Base-by-base conservation (phyloP, 2,329 filamentous ascomycete species). In the Phoma sp. region DNA sequence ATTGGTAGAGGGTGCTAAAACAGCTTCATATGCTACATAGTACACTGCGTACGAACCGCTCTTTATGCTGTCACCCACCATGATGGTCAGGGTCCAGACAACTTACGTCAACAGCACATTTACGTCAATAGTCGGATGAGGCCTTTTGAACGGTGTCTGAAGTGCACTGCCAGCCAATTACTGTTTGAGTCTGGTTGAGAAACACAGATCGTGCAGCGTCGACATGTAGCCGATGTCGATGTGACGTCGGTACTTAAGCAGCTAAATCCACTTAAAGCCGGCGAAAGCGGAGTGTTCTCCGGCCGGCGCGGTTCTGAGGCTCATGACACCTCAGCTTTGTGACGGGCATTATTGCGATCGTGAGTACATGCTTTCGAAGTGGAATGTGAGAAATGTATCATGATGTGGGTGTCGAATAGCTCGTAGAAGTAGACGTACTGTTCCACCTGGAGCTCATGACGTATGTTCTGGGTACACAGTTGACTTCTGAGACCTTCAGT, bases 81-180 rank as follows among this genome's bases (percentile, higher is more conserved):
- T 21, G 14, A 23, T 33, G 34, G 21, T 17, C 38, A 48, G 37
- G 36, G 43, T 43, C 50, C 33, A 26, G 29, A 46, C 18, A 11
- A 6, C 32, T 17, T 54, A 54, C 51, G 45, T 46, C 42, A 51
- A 51, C 21, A 32, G 3, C 26, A 9, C 5, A 23, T 45, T 20
- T 42, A 47, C 42, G 36, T 51, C 48, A 51, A n/a, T n/a, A n/a
- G n/a, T n/a, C n/a, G n/a, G n/a, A n/a, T 21, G 34, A 25, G 25
- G 32, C 17, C 11, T 26, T 26, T 15, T 26, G 17, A 20, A 26
- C 17, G 20, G 7, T n/a, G 10, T 23, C 17, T 34, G 30, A 32
- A 46, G 29, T 17, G 42, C 34, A 28, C 4, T 26, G 14, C 17
- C 38, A 20, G 14, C 42, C 50, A 53, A 53, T 37, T 42, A 33